These are phyloP conservation scores for Trifolium pratense DNA, from an alignment of 306 rosid species.

Conservation along the genomic window DNA sequence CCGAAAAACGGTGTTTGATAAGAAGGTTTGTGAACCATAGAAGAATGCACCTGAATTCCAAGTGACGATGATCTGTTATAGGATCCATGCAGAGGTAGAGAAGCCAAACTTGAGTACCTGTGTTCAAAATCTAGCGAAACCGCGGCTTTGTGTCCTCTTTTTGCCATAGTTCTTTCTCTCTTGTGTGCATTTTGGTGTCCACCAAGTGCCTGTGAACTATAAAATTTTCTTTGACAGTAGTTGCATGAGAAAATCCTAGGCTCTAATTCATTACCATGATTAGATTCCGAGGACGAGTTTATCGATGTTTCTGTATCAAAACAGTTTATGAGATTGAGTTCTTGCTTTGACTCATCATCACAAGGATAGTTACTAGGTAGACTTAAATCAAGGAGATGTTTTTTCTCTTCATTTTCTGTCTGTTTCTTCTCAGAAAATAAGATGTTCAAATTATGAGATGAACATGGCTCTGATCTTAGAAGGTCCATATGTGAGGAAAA, in stretches of 20 bases:
- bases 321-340: conserved; percentile 74
- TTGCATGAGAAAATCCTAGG: conserved; percentile 86
- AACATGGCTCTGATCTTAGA: conserved; percentile 45
- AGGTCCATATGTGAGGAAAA: conserved; percentile 46
- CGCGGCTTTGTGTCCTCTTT: conserved; percentile 58
- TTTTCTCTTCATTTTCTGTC: conserved; percentile 29
- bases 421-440: conserved; percentile 41
- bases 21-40: conserved; percentile 78
- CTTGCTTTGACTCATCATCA: conserved; percentile 52
- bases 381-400: conserved; percentile 62
- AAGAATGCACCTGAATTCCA: conserved; percentile 82
- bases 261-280: conserved; percentile 51
- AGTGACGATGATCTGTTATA: conserved; percentile 58
- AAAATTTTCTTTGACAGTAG: conserved; percentile 88
- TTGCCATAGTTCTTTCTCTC: conserved; percentile 80
- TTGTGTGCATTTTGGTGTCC: conserved; percentile 98
- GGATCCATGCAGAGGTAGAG: conserved; percentile 90
- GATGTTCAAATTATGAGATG: conserved; percentile 54
- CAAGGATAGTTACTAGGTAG: conserved; percentile 45
- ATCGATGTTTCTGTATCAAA: conserved; percentile 52
- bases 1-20: conserved; percentile 35
- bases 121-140: conserved; percentile 49
- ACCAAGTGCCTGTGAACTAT: conserved; percentile 95
- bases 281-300: conserved; percentile 44
- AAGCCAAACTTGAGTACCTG: conserved; percentile 72